Percentiles rank a stretch among this genome's conserved stretches.
Conservation (phyloP, 116 monocot genomes). For the Iris pallida region DNA sequence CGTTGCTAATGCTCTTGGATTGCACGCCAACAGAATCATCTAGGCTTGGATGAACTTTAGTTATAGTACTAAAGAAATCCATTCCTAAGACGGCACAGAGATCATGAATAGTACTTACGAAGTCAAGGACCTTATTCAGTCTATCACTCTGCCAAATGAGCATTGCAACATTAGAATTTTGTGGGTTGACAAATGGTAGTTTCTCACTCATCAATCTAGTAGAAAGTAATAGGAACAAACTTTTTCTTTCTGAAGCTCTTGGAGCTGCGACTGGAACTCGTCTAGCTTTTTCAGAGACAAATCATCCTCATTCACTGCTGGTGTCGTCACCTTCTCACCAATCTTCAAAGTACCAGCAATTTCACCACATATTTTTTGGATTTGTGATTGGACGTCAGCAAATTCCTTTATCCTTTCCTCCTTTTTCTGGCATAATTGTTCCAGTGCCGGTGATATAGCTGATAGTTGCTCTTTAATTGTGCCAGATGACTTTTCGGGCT, state of each 20-base stretch:
- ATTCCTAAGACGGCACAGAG: constrained; percentile 89
- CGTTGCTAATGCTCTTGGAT: constrained; percentile 91
- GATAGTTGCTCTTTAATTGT: constrained; percentile 91
- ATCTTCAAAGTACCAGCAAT: constrained; percentile 52
- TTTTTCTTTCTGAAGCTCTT: constrained; percentile 94
- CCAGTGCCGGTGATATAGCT: constrained; percentile 70
- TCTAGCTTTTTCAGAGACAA: constrained; percentile 68
- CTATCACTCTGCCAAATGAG: constrained; percentile 66
- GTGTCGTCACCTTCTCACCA: constrained; percentile 30
- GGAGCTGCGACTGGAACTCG: constrained; percentile 61
- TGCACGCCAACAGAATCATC: constrained; percentile 64
- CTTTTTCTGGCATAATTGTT: constrained; percentile 62
- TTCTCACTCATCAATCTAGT: background rate
- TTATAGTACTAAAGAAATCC: constrained; percentile 81
- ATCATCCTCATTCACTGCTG: constrained; percentile 68
- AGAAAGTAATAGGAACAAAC: constrained; percentile 16
- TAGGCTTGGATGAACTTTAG: constrained; percentile 86
- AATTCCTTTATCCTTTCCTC: constrained; percentile 76
- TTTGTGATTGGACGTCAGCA: constrained; percentile 67
- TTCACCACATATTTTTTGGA: constrained; percentile 59
- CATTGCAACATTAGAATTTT: background rate
- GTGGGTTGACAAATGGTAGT: background rate
- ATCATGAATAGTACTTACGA: constrained; percentile 80
- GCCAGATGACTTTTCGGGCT: constrained; percentile 76
- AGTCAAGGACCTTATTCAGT: constrained; percentile 68